Percentiles rank a stretch among this genome's conserved stretches.
Evolutionary conservation across 139 green algal species (phyloP).

Genomic region (Deuterostichococcus epilithicus): DNA sequence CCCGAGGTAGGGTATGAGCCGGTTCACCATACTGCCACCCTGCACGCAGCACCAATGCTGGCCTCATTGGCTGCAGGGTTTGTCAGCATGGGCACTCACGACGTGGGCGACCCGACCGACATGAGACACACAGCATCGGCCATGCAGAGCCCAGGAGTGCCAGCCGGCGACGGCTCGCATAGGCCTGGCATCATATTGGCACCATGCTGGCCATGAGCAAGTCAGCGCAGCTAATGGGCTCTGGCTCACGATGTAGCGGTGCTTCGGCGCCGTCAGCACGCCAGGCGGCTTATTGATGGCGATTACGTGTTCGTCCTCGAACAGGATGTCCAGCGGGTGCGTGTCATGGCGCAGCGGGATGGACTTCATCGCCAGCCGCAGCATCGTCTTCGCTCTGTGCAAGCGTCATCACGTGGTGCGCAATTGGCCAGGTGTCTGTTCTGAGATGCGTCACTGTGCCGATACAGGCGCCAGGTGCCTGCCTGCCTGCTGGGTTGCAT

Average conservation of each 20-base stretch:
- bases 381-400: constrained; percentile 12
- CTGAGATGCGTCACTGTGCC: not conserved
- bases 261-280: constrained; percentile 66
- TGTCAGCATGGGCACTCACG: too few relatives aligned
- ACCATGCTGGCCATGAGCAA: too few relatives aligned
- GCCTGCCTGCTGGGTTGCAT: constrained; percentile 1
- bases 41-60: too few relatives aligned
- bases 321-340: constrained; percentile 50
- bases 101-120: too few relatives aligned
- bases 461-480: not conserved
- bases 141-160: too few relatives aligned
- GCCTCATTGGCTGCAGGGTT: too few relatives aligned
- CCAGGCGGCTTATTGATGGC: constrained; percentile 74
- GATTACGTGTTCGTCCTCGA: constrained; percentile 71
- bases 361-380: constrained; percentile 39
- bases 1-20: constrained; percentile 55
- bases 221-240: too few relatives aligned
- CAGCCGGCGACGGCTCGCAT: too few relatives aligned
- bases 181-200: too few relatives aligned
- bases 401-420: not conserved
- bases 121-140: too few relatives aligned
- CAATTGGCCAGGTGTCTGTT: not conserved
- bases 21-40: constrained; percentile 74
- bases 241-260: constrained; percentile 48
- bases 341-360: constrained; percentile 56